A percentile compares a stretch with the other conserved stretches of the same genome.
phyloP scores from a whole-genome alignment of 176 grass and related monocot genomes.

The Chrysopogon serrulatus region DNA sequence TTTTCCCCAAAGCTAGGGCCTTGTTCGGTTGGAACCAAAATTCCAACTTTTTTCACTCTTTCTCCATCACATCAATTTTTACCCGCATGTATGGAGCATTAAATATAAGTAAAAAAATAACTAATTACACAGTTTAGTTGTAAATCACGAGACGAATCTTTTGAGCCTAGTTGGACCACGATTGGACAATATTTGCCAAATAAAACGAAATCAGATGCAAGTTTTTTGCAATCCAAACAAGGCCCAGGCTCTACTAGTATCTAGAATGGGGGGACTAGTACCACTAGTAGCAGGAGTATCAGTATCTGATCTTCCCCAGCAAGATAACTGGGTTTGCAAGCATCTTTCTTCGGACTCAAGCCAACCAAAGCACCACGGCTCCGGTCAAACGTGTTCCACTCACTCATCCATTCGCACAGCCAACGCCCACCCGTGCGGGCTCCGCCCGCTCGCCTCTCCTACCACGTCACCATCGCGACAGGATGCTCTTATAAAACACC shows the following conservation, averaged over 20 bases:
- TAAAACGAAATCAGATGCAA: too few relatives aligned
- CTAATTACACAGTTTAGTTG: too few relatives aligned
- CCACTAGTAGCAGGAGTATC: background rate
- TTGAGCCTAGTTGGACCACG: too few relatives aligned
- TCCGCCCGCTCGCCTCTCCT: background rate
- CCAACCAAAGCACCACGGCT: background rate
- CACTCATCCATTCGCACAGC: background rate
- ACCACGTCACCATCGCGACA: conserved; percentile 4
- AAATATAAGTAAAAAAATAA: too few relatives aligned
- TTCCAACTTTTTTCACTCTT: too few relatives aligned
- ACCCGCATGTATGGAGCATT: too few relatives aligned
- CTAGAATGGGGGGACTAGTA: background rate
- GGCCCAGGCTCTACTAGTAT: too few relatives aligned
- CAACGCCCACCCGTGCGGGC: conserved; percentile 36
- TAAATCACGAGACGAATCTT: too few relatives aligned
- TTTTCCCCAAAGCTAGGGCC: background rate
- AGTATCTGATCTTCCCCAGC: conserved; percentile 8
- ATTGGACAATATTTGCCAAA: too few relatives aligned
- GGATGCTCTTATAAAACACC: conserved; percentile 37
- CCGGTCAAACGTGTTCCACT: conserved; percentile 26
- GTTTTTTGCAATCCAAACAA: too few relatives aligned
- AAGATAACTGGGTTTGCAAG: conserved; percentile 20
- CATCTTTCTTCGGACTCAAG: conserved; percentile 36
- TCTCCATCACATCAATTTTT: too few relatives aligned
- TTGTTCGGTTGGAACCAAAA: too few relatives aligned